Base-by-base conservation (phyloP, 2,329 filamentous ascomycete species). In the Elsinoe perseae region DNA sequence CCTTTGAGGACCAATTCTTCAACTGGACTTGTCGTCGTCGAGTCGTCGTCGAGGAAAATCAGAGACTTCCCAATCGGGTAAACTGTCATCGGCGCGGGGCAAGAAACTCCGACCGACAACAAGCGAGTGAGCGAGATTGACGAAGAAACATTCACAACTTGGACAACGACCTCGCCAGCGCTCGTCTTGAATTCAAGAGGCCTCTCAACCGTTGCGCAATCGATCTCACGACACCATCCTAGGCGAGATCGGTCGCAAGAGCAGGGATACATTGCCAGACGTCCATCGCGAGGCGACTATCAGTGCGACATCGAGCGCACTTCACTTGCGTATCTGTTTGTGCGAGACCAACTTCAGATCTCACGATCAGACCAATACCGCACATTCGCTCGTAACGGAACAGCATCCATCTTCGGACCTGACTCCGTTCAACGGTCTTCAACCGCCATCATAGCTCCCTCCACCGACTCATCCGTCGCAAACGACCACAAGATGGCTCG, bases 401-500 rank as follows among this genome's bases (percentile, higher is more conserved):
- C 10, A 44, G 20, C 18, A 21, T 4, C 44, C 8, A 18, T 18
- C 1, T 9, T 18, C 44, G 25, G 25, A 38, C 9, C 30, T 7
- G 20, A 32, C 48, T 52, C 48, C 30, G 30, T 23, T 3, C 16
- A 52, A 52, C 48, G 48, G 30, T 38, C 48, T 4, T n/a, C 12
- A 36, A 54, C 52, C 38, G 52, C 52, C 32, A 54, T 28, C 34
- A 54, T 54, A 44, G 38, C 38, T 42, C 43, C 52, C 38, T 54
- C 21, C 34, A 54, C 38, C 20, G 34, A 42, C 52, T 43, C 52
- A 43, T 54, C 38, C 52, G 34, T 54, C 21, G 20, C 52, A 25
- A 25, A 21, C 40, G 53, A 36, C 53, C 36, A 56, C 20, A 56
- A 56, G 53, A 56, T 56, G 53, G 53, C 53, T 6, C 53, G 53